phyloP scores from a whole-genome alignment of 78 protist genomes.

The Cavenderia fasciculata region DNA sequence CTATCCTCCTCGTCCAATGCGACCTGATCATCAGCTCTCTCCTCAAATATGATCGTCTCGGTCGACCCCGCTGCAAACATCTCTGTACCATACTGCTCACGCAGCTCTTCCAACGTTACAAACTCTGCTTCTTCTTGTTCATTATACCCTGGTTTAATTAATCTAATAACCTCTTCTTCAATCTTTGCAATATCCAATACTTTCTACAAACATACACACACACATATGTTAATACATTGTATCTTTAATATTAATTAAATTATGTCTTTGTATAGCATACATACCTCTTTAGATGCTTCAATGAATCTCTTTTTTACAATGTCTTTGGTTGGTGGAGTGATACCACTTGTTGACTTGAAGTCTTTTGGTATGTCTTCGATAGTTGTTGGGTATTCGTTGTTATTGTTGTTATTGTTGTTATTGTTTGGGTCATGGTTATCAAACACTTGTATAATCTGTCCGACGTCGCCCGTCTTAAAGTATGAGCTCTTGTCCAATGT shows the following conservation, averaged over 20 bases:
- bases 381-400: no score
- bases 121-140: slow-evolving; percentile 52
- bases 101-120: slow-evolving; percentile 16
- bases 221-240: no score
- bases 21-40: slow-evolving; percentile 52
- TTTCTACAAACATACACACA: not conserved
- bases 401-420: not conserved
- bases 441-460: slow-evolving; percentile 47
- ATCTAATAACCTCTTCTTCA: slow-evolving; percentile 49
- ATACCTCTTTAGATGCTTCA: not conserved
- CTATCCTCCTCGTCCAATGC: slow-evolving; percentile 11
- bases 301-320: slow-evolving; percentile 28
- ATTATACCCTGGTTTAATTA: slow-evolving; percentile 25
- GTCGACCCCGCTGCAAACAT: slow-evolving; percentile 14
- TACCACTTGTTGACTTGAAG: slow-evolving; percentile 6
- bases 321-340: slow-evolving; percentile 49
- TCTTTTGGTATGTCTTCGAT: not conserved
- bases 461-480: slow-evolving; percentile 73
- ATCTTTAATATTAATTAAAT: slow-evolving; percentile 6
- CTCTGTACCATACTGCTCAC: slow-evolving; percentile 39
- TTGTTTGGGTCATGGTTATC: not conserved
- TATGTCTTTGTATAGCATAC: not conserved
- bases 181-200: slow-evolving; percentile 40
- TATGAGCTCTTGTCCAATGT: slow-evolving; percentile 52
- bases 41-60: slow-evolving; percentile 53